Evolutionary conservation across 208 protist species (phyloP), one percentile per base, ranked within the genome.

Genomic region (Trypanosoma vivax): DNA sequence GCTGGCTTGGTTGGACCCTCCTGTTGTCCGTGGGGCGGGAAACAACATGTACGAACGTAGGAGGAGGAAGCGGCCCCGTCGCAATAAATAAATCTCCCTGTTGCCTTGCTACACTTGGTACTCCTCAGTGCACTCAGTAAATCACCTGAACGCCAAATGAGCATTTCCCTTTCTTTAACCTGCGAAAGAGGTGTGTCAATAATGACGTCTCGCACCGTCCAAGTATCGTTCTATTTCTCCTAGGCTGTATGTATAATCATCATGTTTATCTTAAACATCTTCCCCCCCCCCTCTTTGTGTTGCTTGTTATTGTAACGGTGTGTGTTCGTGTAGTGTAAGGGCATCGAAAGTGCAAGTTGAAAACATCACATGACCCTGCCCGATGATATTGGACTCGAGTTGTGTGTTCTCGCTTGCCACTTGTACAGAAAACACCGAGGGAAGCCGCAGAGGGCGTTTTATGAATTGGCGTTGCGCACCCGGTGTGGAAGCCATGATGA

Each of bases 21-120:
- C 80, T 18, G 88, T 89, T 43, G 37, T 92, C 5, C 77, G 80
- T 18, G 88, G 88, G 10, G 83, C 82, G 3, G 88, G 74, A 5
- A 76, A 94, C 71, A 90, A 88, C 65, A 88, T 75, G 50, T 94
- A 94, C 60, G 75, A 88, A 48, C 73, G 83, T 3, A 77, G 88
- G 7, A 73, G 79, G 11, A 69, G 83, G n/a, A 84, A 80, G 56
- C 77, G 83, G 21, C 57, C 46, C 14, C 68, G 79, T 18, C 31
- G 41, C 16, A 54, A 50, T 54, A 52, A 52, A 13, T 4, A 5
- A 19, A 21, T 10, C 24, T 10, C 30, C 23, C 25, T 37, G 25
- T 13, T 47, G 33, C 33, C 13, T 37, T 37, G 7, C 10, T 19
- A 19, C 6, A 43, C 39, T 7, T 19, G 33, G n/a, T n/a, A n/a